Conservation (phyloP, 2,329 filamentous ascomycete genomes). For the Cladosporium sp. region DNA sequence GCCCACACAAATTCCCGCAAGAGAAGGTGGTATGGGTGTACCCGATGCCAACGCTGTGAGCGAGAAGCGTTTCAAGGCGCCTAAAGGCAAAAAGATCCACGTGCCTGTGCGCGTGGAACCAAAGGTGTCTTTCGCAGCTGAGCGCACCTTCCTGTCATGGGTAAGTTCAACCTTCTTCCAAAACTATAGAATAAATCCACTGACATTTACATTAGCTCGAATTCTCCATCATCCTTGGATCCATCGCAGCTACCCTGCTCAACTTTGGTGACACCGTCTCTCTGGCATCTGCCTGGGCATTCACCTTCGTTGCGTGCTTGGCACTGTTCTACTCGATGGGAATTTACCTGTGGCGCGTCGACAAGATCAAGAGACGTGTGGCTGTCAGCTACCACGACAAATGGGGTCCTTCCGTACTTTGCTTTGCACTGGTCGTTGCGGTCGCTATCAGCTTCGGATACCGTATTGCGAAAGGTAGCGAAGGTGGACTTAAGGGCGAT, state of each 20-base stretch:
- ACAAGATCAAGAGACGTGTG: slow-evolving; percentile 77
- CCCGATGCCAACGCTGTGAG: slow-evolving; percentile 41
- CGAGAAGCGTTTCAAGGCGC: slow-evolving; percentile 64
- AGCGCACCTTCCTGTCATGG: slow-evolving; percentile 95
- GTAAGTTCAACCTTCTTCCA: slow-evolving; percentile 51
- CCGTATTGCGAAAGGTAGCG: slow-evolving; percentile 62
- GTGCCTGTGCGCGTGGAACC: slow-evolving; percentile 95
- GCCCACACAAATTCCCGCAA: slow-evolving; percentile 46
- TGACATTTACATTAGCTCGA: slow-evolving; percentile 65
- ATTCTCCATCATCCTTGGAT: slow-evolving; percentile 91
- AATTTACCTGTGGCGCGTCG: slow-evolving; percentile 85
- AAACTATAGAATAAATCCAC: slow-evolving; percentile 1
- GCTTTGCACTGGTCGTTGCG: slow-evolving; percentile 69
- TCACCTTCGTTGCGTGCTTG: slow-evolving; percentile 77
- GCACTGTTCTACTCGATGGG: slow-evolving; percentile 80
- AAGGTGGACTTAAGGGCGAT: slow-evolving; percentile 47
- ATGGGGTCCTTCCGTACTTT: slow-evolving; percentile 79
- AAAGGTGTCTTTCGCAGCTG: slow-evolving; percentile 95
- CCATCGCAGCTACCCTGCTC: slow-evolving; percentile 79
- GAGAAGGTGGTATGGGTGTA: slow-evolving; percentile 47
- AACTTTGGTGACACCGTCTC: slow-evolving; percentile 72
- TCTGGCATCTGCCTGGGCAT: slow-evolving; percentile 65
- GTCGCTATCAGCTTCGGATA: slow-evolving; percentile 79
- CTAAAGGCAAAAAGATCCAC: slow-evolving; percentile 84
- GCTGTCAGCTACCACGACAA: slow-evolving; percentile 92